A percentile compares a stretch with the other conserved stretches of the same genome.
Conservation (phyloP, 257 asterid species). For the Henckelia pumila region DNA sequence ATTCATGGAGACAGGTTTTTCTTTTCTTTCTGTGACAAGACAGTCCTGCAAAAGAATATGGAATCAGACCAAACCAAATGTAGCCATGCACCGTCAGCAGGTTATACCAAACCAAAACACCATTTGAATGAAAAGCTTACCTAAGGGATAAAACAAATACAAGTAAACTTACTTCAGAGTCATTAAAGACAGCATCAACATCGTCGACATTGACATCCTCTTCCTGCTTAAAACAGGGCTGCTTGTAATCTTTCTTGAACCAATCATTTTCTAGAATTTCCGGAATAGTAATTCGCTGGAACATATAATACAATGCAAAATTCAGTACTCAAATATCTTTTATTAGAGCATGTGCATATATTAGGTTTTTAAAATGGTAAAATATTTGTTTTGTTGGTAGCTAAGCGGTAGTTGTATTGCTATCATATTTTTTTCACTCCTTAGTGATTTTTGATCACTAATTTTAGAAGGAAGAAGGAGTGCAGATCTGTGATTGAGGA, state of each 20-base stretch:
- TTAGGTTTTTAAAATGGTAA: no score
- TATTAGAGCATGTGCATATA: no score
- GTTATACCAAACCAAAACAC: neutral
- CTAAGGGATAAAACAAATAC: no score
- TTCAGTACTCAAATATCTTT: neutral
- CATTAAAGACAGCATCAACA: conserved; percentile 69
- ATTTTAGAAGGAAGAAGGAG: no score
- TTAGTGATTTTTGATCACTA: no score
- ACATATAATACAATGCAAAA: conserved; percentile 23
- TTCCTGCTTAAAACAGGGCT: conserved; percentile 59
- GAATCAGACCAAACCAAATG: neutral
- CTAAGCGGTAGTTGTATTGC: no score
- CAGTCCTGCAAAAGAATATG: conserved; percentile 46
- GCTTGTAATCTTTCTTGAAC: conserved; percentile 73
- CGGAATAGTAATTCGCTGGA: conserved; percentile 65
- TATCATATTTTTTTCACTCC: no score
- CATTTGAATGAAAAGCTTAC: conserved; percentile 28
- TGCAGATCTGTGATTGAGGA: no score
- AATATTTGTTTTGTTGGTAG: no score
- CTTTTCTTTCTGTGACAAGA: conserved; percentile 66
- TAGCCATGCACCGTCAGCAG: neutral
- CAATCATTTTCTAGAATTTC: conserved; percentile 69
- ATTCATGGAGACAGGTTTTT: conserved; percentile 80
- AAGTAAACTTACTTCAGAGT: conserved; percentile 41
- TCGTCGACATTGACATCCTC: conserved; percentile 71